phyloP scores from a whole-genome alignment of 2,329 filamentous ascomycete species.

The Pyricularia grisea region DNA sequence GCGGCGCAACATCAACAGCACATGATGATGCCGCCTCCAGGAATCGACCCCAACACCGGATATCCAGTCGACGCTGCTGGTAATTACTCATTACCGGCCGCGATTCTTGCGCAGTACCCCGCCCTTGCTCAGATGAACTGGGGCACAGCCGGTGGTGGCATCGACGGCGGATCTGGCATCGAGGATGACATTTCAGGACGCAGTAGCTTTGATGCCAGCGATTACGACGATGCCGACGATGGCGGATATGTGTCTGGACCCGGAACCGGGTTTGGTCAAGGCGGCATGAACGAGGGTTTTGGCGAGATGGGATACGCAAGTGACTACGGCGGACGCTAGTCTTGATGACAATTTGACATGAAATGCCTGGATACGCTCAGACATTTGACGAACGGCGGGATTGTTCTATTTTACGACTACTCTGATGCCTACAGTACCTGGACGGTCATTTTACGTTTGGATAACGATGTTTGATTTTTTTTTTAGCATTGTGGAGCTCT shows the following conservation, averaged over 20 bases:
- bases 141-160: conserved; percentile 42
- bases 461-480: background rate
- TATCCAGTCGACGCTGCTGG: conserved; percentile 47
- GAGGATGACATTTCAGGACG: conserved; percentile 71
- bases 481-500: background rate
- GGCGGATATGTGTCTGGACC: conserved; percentile 57
- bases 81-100: conserved; percentile 69
- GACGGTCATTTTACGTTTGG: background rate
- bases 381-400: background rate
- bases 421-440: background rate
- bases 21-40: conserved; percentile 43
- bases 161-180: conserved; percentile 61
- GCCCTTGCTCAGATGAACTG: conserved; percentile 87
- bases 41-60: conserved; percentile 50
- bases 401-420: background rate
- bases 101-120: conserved; percentile 84
- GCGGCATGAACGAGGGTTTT: conserved; percentile 44
- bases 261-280: conserved; percentile 49
- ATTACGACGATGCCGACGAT: conserved; percentile 67
- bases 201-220: conserved; percentile 74
- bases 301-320: conserved; percentile 44
- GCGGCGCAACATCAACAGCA: conserved; percentile 25
- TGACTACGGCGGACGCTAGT: conserved; percentile 37
- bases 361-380: background rate
- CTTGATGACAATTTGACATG: background rate